Conservation (phyloP, 139 green algal species). For the Picochlorum sp. region DNA sequence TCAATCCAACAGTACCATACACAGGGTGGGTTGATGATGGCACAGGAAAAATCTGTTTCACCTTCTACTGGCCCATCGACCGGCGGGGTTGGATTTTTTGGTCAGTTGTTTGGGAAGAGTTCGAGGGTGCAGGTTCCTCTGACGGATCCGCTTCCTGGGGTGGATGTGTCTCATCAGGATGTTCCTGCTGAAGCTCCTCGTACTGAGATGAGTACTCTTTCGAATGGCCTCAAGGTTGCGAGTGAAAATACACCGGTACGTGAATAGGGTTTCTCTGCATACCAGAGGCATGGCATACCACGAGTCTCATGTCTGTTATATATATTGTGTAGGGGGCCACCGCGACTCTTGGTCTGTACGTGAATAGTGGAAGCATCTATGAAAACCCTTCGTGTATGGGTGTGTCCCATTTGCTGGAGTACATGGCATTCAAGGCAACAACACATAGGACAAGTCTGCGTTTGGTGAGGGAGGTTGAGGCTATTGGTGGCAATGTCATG, state of each 20-base stretch:
- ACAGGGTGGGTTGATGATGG: too few relatives aligned
- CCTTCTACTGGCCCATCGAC: background rate
- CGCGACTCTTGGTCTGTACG: slow-evolving; percentile 81
- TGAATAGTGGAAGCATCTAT: slow-evolving; percentile 75
- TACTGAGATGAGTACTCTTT: slow-evolving; percentile 74
- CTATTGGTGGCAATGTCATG: slow-evolving; percentile 74
- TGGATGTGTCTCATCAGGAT: slow-evolving; percentile 23
- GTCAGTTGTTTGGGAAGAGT: slow-evolving; percentile 26
- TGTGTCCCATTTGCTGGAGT: slow-evolving; percentile 82
- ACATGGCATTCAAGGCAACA: slow-evolving; percentile 87
- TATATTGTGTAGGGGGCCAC: slow-evolving; percentile 65
- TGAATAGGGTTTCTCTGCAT: background rate
- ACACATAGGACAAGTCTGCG: slow-evolving; percentile 66
- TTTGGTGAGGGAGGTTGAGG: slow-evolving; percentile 74
- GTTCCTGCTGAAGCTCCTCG: slow-evolving; percentile 28
- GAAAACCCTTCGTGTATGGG: slow-evolving; percentile 52
- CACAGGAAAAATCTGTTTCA: too few relatives aligned
- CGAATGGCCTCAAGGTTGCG: slow-evolving; percentile 79
- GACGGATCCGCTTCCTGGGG: slow-evolving; percentile 59
- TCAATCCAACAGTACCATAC: too few relatives aligned
- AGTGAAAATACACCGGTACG: slow-evolving; percentile 77
- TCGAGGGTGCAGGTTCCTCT: slow-evolving; percentile 47
- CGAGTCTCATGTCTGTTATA: background rate
- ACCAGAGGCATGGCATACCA: background rate
- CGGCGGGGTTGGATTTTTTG: slow-evolving; percentile 17